These are phyloP conservation scores for Aspergillus persii DNA, from an alignment of 2,329 filamentous ascomycete species.

Conservation along the genomic window DNA sequence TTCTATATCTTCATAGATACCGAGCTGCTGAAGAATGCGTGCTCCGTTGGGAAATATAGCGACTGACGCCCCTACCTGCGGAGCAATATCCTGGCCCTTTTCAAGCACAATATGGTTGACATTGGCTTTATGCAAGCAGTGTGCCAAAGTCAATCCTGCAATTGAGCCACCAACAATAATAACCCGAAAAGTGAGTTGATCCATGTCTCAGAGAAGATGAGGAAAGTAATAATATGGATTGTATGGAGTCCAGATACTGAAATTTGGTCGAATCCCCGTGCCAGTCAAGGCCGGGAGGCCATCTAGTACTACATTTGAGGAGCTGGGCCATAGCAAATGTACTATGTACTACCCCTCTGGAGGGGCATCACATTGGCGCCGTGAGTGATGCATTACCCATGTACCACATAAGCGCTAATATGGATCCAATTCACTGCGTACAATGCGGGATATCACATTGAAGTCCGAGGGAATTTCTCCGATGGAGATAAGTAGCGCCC, in stretches of 20 bases:
- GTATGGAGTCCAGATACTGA: not conserved
- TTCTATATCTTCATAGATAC: conserved; percentile 12
- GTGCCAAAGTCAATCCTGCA: conserved; percentile 49
- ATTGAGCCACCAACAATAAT: conserved; percentile 52
- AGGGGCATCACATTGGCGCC: not conserved
- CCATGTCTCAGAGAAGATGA: not conserved
- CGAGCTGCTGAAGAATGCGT: conserved; percentile 18
- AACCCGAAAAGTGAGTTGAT: conserved; percentile 22
- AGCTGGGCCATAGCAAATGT: not conserved
- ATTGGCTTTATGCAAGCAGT: conserved; percentile 43
- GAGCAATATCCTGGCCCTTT: conserved; percentile 11
- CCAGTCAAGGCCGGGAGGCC: not conserved
- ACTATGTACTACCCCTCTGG: not conserved
- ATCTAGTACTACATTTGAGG: not conserved
- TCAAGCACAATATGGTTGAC: conserved; percentile 50
- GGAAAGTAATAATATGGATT: not conserved
- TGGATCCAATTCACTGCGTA: not conserved
- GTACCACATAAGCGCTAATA: not conserved
- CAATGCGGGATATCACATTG: not conserved
- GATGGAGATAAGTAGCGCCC: not conserved
- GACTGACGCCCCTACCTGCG: conserved; percentile 18
- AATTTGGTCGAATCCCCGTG: not conserved
- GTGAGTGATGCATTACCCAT: not conserved
- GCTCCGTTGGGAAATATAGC: conserved; percentile 20
- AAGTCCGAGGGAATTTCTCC: not conserved